These are phyloP conservation scores for Chara braunii DNA, from an alignment of 139 green algal species.

Conservation along the genomic window DNA sequence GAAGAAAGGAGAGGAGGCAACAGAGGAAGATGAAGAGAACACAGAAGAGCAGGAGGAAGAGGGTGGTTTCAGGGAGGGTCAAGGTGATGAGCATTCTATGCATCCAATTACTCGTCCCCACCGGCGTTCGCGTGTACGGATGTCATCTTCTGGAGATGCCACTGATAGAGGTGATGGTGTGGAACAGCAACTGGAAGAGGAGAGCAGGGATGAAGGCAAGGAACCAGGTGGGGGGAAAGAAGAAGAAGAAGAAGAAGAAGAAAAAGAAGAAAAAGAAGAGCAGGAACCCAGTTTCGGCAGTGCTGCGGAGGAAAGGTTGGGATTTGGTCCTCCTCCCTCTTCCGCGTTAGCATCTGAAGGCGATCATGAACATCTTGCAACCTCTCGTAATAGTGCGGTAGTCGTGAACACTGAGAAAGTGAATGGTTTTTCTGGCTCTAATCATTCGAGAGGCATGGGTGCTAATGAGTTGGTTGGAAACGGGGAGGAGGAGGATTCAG, in stretches of 20 bases:
- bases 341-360: slow-evolving; percentile 2
- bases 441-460: too few relatives aligned
- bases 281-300: neutral
- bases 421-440: too few relatives aligned
- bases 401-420: too few relatives aligned
- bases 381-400: too few relatives aligned
- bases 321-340: neutral
- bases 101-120: neutral
- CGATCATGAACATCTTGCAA: too few relatives aligned
- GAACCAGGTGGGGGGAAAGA: too few relatives aligned
- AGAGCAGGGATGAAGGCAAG: too few relatives aligned
- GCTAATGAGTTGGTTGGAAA: too few relatives aligned
- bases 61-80: slow-evolving; percentile 1
- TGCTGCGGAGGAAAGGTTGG: neutral
- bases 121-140: slow-evolving; percentile 1
- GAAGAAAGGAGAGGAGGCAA: neutral
- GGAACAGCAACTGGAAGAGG: too few relatives aligned
- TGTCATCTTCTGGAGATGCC: neutral
- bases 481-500: too few relatives aligned
- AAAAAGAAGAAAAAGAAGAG: neutral
- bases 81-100: slow-evolving; percentile 3
- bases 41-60: neutral
- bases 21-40: neutral
- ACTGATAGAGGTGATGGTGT: neutral
- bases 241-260: too few relatives aligned